phyloP scores from a whole-genome alignment of 768 basidiomycete genomes.

The Mrakia hoshinonis region DNA sequence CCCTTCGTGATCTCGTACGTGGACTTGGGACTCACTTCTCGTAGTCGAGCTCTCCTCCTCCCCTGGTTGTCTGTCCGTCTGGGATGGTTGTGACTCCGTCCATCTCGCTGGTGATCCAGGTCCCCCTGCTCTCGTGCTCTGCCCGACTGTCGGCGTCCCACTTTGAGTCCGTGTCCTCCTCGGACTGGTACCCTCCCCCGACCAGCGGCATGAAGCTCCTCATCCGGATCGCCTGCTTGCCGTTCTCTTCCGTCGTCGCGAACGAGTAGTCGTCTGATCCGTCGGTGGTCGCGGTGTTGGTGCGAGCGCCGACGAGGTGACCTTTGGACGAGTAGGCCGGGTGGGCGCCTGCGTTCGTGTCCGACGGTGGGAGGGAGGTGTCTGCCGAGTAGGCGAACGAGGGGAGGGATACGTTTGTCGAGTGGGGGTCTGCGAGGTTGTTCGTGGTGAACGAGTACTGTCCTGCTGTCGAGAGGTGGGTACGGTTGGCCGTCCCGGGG shows the following conservation, averaged over 20 bases:
- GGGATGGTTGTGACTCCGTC: conserved; percentile 16
- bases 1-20: too few species aligned
- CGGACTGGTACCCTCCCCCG: not conserved
- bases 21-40: conserved; percentile 16
- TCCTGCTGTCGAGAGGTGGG: conserved; percentile 2
- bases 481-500: not conserved
- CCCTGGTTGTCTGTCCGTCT: conserved; percentile 12
- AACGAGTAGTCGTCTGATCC: conserved; percentile 11
- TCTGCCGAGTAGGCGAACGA: conserved; percentile 6
- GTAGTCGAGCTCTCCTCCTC: conserved; percentile 17
- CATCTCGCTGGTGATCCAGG: conserved; percentile 23
- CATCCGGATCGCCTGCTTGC: conserved; percentile 20
- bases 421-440: not conserved
- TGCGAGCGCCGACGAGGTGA: not conserved
- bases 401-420: conserved; percentile 14
- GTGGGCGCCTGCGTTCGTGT: not conserved
- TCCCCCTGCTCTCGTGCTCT: not conserved
- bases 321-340: not conserved
- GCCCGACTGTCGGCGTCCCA: conserved; percentile 11
- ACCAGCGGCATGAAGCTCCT: conserved; percentile 19
- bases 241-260: not conserved
- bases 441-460: not conserved
- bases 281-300: not conserved
- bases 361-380: not conserved
- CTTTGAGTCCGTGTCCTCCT: conserved; percentile 13